Evolutionary conservation across 495 filamentous ascomycete genomes (phyloP).

Genomic region (Hamigera avellanea): DNA sequence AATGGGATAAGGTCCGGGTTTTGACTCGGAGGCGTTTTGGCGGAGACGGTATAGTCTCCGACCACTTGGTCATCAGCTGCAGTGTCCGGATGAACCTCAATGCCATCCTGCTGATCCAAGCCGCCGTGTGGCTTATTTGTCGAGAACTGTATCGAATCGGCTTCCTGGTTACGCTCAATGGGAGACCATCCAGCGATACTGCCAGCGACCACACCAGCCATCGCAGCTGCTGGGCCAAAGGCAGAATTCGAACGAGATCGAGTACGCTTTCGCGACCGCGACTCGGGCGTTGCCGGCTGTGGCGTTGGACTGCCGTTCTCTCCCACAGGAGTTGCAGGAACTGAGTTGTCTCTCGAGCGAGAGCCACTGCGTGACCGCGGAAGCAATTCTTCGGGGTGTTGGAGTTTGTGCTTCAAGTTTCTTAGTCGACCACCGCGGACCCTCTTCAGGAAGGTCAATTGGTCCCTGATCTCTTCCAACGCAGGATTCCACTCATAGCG

Average conservation of each 20-base stretch:
- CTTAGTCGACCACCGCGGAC: conserved; percentile 77
- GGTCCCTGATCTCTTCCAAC: conserved; percentile 60
- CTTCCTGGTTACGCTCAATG: conserved; percentile 48
- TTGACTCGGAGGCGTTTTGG: conserved; percentile 47
- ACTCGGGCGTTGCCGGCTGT: conserved; percentile 56
- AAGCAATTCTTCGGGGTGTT: conserved; percentile 67
- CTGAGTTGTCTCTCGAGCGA: conserved; percentile 59
- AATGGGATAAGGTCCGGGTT: conserved; percentile 41
- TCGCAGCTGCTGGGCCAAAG: conserved; percentile 68
- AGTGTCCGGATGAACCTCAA: conserved; percentile 47
- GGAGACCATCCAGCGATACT: conserved; percentile 85
- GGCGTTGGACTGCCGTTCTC: conserved; percentile 36
- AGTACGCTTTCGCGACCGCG: conserved; percentile 53
- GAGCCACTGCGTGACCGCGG: conserved; percentile 63
- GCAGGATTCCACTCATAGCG: conserved; percentile 52
- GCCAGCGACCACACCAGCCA: conserved; percentile 79
- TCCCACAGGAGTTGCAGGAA: conserved; percentile 54
- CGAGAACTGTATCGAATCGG: conserved; percentile 40
- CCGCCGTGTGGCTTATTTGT: conserved; percentile 29
- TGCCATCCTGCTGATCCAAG: conserved; percentile 37
- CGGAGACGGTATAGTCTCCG: conserved; percentile 23
- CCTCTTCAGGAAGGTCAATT: conserved; percentile 63
- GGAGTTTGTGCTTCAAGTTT: conserved; percentile 72
- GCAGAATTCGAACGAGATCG: conserved; percentile 82
- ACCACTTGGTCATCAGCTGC: conserved; percentile 43